Conservation (phyloP, 208 protist genomes). For the Crithidia expoeki region DNA sequence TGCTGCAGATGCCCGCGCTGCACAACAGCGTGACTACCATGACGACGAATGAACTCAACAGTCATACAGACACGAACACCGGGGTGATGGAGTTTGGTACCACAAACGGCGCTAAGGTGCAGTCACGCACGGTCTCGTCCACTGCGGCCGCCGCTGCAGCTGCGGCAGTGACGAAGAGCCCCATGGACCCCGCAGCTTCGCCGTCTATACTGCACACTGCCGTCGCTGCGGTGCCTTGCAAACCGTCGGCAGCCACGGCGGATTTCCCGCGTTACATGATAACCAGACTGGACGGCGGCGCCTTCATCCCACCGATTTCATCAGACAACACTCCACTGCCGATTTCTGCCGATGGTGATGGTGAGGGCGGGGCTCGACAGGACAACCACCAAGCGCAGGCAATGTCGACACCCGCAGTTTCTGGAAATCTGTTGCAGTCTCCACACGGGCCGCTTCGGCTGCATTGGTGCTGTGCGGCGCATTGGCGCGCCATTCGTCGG, state of each 20-base stretch:
- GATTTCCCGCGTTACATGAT: neutral
- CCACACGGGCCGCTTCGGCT: constrained; percentile 8
- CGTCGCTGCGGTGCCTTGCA: neutral
- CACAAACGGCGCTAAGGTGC: neutral
- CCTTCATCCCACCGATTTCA: neutral
- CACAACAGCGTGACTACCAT: neutral
- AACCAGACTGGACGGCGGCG: neutral
- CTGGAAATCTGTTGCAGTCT: no score
- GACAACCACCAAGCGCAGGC: no score
- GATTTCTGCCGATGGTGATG: no score
- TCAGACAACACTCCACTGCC: neutral
- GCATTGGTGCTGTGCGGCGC: constrained; percentile 17
- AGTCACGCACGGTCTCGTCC: no score
- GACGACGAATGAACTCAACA: neutral
- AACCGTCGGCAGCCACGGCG: neutral
- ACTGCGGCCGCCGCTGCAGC: no score
- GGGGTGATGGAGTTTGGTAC: neutral
- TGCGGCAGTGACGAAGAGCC: no score
- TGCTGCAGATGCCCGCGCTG: neutral
- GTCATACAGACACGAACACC: neutral
- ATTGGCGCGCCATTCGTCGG: constrained; percentile 9
- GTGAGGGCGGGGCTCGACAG: no score
- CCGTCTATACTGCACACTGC: neutral
- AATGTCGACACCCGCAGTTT: no score
- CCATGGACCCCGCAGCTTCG: no score